phyloP scores from a whole-genome alignment of 2,329 filamentous ascomycete species.

The Xylaria multiplex region DNA sequence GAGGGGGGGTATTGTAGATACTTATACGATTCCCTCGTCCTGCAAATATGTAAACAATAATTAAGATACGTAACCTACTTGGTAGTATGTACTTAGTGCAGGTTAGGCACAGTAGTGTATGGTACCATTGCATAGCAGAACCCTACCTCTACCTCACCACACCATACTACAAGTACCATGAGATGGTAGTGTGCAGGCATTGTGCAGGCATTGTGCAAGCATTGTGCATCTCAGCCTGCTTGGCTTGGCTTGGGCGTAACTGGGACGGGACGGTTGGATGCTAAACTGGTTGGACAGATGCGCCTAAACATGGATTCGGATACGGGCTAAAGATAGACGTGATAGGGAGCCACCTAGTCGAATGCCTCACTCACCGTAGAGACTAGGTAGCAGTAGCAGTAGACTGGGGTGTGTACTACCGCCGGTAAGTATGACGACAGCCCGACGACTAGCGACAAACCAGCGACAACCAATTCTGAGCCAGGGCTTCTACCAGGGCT shows the following conservation, averaged over 20 bases:
- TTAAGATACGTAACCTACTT: no score
- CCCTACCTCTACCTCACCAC: background rate
- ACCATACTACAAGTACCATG: no score
- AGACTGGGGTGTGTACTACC: constrained; percentile 15
- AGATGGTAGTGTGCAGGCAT: background rate
- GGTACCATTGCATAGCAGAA: no score
- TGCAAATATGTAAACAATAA: background rate
- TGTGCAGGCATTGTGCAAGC: background rate
- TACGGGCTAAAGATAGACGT: constrained; percentile 8
- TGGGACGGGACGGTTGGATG: constrained; percentile 23
- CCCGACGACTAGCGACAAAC: background rate
- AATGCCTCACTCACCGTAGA: constrained; percentile 19
- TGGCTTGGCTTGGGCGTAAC: constrained; percentile 30
- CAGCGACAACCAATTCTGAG: constrained; percentile 2
- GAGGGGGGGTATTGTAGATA: constrained; percentile 51
- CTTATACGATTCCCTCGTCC: constrained; percentile 48
- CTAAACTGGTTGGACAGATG: constrained; percentile 20
- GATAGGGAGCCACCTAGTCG: background rate
- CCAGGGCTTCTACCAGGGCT: background rate
- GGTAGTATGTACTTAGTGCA: background rate
- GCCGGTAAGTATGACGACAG: constrained; percentile 29
- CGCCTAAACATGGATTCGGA: background rate
- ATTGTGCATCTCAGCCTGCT: constrained; percentile 31
- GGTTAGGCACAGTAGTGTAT: background rate
- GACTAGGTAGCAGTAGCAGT: constrained; percentile 6